phyloP scores from a whole-genome alignment of 176 grass and related monocot genomes.

The Pharus latifolius region DNA sequence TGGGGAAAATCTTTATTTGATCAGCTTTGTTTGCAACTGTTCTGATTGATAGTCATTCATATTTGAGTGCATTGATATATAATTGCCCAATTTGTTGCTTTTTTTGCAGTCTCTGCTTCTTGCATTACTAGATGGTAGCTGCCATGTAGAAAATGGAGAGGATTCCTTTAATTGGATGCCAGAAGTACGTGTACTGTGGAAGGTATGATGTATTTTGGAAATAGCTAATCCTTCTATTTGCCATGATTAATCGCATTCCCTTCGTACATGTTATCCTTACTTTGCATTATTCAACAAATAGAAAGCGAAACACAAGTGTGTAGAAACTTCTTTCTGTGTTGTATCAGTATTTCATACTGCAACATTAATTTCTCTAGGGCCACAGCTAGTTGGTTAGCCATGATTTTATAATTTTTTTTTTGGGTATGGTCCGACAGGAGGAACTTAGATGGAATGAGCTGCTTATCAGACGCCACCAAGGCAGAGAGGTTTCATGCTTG shows the following conservation, averaged over 20 bases:
- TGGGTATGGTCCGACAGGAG: slow-evolving; percentile 36
- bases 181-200: slow-evolving; percentile 27
- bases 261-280: background rate
- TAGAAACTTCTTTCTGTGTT: background rate
- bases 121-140: slow-evolving; percentile 31
- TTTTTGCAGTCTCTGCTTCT: slow-evolving; percentile 51
- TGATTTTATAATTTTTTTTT: background rate
- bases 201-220: slow-evolving; percentile 31
- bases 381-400: background rate
- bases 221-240: background rate
- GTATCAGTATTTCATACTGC: background rate
- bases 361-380: slow-evolving; percentile 2
- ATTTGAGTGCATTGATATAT: background rate
- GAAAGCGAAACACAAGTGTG: background rate
- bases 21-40: too few relatives aligned
- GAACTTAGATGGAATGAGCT: slow-evolving; percentile 68
- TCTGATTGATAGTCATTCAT: too few relatives aligned
- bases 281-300: background rate
- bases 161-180: slow-evolving; percentile 17
- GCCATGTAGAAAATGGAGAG: background rate
- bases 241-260: background rate
- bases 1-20: too few relatives aligned
- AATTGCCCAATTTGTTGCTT: slow-evolving; percentile 7
- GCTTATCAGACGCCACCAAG: slow-evolving; percentile 67
- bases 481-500: slow-evolving; percentile 58